Conservation (phyloP, 2,329 filamentous ascomycete species). For the Fusarium paranaense region DNA sequence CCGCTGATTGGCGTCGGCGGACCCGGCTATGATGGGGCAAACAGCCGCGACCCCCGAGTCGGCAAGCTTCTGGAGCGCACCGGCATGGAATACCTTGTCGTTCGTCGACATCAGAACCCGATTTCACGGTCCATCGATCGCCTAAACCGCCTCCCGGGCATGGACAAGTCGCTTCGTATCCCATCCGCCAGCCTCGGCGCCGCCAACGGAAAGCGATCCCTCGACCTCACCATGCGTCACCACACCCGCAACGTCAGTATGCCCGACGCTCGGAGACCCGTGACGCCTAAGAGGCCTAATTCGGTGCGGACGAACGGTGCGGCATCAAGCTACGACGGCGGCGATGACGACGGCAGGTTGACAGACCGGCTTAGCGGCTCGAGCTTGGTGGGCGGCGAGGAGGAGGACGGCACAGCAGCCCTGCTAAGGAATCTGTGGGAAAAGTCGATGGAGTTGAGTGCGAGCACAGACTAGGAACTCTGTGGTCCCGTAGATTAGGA, state of each 20-base stretch:
- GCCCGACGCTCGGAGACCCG: constrained; percentile 48
- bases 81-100: constrained; percentile 79
- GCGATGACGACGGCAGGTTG: constrained; percentile 56
- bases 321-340: constrained; percentile 60
- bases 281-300: constrained; percentile 48
- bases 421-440: constrained; percentile 72
- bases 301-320: constrained; percentile 54
- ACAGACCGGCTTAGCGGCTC: constrained; percentile 61
- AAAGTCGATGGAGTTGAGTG: constrained; percentile 68
- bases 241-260: constrained; percentile 56
- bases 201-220: constrained; percentile 51
- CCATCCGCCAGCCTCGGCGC: constrained; percentile 54
- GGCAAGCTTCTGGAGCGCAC: constrained; percentile 75
- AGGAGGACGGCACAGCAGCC: constrained; percentile 62
- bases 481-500: neutral
- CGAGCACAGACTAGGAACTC: constrained; percentile 52
- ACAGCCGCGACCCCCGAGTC: constrained; percentile 70
- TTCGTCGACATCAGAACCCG: constrained; percentile 78
- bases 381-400: constrained; percentile 61
- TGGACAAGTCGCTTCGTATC: constrained; percentile 63
- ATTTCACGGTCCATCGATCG: constrained; percentile 70
- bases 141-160: constrained; percentile 60
- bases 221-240: constrained; percentile 49
- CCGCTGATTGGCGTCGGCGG: constrained; percentile 65
- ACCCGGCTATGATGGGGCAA: constrained; percentile 64